These are phyloP conservation scores for Serendipita sp. DNA, from an alignment of 1,284 basidiomycete genomes.

Conservation along the genomic window DNA sequence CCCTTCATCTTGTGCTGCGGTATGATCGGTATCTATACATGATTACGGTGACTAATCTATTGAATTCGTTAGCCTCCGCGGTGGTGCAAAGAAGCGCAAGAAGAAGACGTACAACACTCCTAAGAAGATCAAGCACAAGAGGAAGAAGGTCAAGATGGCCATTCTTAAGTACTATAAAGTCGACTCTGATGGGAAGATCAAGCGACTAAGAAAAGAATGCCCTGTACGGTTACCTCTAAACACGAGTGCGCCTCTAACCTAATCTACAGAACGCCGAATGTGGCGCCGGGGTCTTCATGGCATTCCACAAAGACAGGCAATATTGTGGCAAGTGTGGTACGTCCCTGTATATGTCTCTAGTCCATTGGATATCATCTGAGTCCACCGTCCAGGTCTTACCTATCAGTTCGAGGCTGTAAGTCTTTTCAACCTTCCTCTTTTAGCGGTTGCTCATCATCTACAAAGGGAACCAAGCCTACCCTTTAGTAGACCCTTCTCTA, in stretches of 20 bases:
- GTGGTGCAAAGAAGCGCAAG: slow-evolving; percentile 99
- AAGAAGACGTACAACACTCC: slow-evolving; percentile 99
- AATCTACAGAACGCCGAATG: slow-evolving; percentile 46
- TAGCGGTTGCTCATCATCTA: neutral
- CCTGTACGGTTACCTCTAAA: slow-evolving; percentile 26
- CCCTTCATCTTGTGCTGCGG: slow-evolving; percentile 84
- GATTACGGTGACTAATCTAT: neutral
- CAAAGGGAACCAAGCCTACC: neutral
- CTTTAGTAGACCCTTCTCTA: neutral
- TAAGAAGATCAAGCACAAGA: slow-evolving; percentile 99
- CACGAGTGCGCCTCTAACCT: neutral
- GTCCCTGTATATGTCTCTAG: neutral
- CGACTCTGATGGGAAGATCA: slow-evolving; percentile 98
- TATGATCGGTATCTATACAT: slow-evolving; percentile 4
- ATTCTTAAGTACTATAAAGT: slow-evolving; percentile 99
- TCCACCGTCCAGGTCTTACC: neutral
- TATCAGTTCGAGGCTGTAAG: slow-evolving; percentile 3
- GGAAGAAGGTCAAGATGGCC: slow-evolving; percentile 99
- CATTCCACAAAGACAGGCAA: slow-evolving; percentile 89
- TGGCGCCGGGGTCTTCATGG: slow-evolving; percentile 95
- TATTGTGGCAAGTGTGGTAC: slow-evolving; percentile 88
- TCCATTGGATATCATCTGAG: neutral
- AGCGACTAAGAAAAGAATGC: slow-evolving; percentile 96
- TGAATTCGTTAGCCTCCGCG: slow-evolving; percentile 53
- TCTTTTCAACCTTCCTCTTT: neutral